Conservation (phyloP, 106 monocot species). For the Dioscorea zingiberensis region DNA sequence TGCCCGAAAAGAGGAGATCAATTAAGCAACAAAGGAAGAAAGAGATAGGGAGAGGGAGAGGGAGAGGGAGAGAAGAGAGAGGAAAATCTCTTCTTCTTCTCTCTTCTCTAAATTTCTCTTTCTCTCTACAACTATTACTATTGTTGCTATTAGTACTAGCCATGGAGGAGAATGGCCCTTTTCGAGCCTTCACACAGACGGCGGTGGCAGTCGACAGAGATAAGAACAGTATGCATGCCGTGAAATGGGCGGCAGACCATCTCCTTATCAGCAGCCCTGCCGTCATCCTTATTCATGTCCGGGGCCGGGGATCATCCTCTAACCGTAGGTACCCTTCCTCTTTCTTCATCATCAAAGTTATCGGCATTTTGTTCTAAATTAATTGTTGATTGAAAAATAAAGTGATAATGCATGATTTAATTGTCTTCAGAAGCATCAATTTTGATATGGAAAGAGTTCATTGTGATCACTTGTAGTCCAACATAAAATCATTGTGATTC, state of each 20-base stretch:
- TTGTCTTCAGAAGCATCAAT: too few relatives aligned
- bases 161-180: background rate
- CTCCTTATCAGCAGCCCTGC: slow-evolving; percentile 7
- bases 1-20: slow-evolving; percentile 7
- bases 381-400: background rate
- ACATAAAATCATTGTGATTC: background rate
- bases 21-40: slow-evolving; percentile 2
- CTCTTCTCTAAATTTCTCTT: background rate
- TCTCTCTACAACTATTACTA: background rate
- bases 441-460: background rate
- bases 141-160: background rate
- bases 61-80: slow-evolving; percentile 11
- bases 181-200: background rate
- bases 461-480: background rate
- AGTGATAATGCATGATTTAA: background rate
- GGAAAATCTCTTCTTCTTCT: background rate
- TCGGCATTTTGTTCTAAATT: background rate
- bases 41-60: slow-evolving; percentile 1
- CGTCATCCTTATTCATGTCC: slow-evolving; percentile 25
- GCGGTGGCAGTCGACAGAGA: slow-evolving; percentile 32
- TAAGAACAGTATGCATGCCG: slow-evolving; percentile 36
- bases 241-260: slow-evolving; percentile 30
- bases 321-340: slow-evolving; percentile 21
- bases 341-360: background rate
- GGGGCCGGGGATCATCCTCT: background rate